A percentile compares a stretch with the other conserved stretches of the same genome.
Conservation (phyloP, 305 asterid species). For the Fraxinus floribunda region DNA sequence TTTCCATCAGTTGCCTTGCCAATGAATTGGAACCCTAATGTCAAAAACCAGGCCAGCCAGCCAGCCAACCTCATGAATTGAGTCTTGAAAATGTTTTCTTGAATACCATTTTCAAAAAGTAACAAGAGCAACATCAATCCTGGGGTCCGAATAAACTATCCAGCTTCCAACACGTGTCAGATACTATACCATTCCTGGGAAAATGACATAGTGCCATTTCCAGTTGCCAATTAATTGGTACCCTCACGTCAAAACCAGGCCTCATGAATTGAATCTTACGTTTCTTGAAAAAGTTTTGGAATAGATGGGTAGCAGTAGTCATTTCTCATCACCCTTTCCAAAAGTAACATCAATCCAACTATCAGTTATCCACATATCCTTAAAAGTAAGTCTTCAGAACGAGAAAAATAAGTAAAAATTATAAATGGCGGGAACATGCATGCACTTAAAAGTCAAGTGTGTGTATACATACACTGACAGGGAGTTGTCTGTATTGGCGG, state of each 20-base stretch:
- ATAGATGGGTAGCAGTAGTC: background rate
- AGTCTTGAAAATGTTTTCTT: background rate
- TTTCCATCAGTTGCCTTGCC: background rate
- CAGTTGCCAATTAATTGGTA: background rate
- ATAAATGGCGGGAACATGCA: background rate
- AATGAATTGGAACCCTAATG: background rate
- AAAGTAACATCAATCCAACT: background rate
- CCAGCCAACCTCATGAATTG: background rate
- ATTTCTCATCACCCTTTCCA: background rate
- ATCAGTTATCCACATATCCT: background rate
- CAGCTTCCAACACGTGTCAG: slow-evolving; percentile 29
- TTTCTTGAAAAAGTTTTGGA: background rate
- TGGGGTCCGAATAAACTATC: slow-evolving; percentile 6
- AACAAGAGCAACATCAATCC: background rate
- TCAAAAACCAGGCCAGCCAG: background rate
- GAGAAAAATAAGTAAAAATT: background rate
- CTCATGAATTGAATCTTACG: background rate
- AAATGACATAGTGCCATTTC: background rate
- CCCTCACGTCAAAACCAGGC: background rate
- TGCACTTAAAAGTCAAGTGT: background rate
- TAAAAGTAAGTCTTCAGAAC: background rate
- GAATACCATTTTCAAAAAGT: background rate
- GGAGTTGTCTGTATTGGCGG: slow-evolving; percentile 13
- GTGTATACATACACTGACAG: background rate
- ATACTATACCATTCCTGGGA: slow-evolving; percentile 15